Base-by-base conservation (phyloP, 305 asterid species). In the Fraxinus paxiana region DNA sequence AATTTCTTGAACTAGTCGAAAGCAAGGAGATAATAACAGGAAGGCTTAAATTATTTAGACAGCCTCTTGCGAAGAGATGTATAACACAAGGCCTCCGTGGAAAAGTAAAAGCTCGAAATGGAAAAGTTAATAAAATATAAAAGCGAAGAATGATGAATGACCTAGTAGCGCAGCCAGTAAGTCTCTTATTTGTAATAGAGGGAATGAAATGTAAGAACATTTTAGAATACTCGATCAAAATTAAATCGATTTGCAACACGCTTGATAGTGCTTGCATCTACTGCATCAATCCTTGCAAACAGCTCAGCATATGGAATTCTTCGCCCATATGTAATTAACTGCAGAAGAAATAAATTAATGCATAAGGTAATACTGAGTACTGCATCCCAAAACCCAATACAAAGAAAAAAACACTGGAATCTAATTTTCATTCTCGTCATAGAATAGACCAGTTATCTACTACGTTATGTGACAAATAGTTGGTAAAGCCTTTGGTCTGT, bases 241-340 rank as follows among this genome's bases (percentile, higher is more conserved):
- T 94, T 90, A 84, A 94, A 92, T 70, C 98, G 88, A 77, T 88
- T 94, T n/a, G 98, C 98, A 77, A 96, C 98, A 18, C 97, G 97
- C 83, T 89, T 96, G 88, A 96, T 59, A 5, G 98, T 89, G 87
- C 91, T 88, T 77, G 93, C 86, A 89, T 94, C 92, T 35, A 96
- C 97, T 34, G 97, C 88, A 54, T 92, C 99, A 82, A 96, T 94
- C 83, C 99, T 90, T 80, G 98, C 97, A 87, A 92, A 91, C 13
- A 96, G 87, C 88, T 96, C 99, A 12, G 97, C 90, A 63, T 82
- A 94, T 18, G 99, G 97, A 79, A 92, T 92, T 83, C 98, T 94
- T 87, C 99, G 88, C 73, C 99, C 99, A 77, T 92, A 94, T 20
- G 98, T 94, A 76, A 96, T 88, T 87, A 96, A 73, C 99, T 96